Evolutionary conservation across 2,329 filamentous ascomycete species (phyloP).

Genomic region (Ambrosiella beaveri): DNA sequence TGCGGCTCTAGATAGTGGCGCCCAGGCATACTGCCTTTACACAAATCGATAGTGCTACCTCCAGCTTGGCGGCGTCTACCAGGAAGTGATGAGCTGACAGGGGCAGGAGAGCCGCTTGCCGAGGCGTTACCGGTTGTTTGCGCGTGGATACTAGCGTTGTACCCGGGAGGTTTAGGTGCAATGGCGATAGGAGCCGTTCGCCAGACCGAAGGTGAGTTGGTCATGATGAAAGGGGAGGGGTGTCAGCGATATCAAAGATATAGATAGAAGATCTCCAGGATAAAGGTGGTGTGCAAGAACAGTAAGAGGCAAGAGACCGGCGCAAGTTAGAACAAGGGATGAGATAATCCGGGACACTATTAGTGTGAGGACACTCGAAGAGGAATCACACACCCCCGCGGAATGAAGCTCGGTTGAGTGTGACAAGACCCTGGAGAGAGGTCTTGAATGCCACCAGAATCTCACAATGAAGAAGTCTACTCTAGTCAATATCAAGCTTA

Average conservation of each 20-base stretch:
- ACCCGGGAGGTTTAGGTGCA: conserved; percentile 37
- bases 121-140: conserved; percentile 7
- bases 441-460: no score
- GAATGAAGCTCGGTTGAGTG: not conserved
- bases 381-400: conserved; percentile 1
- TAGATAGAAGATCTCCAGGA: not conserved
- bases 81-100: conserved; percentile 10
- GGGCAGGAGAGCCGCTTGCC: not conserved
- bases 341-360: not conserved
- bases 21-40: conserved; percentile 28
- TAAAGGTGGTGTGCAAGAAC: not conserved
- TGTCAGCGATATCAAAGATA: conserved; percentile 13
- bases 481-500: not conserved
- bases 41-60: conserved; percentile 30
- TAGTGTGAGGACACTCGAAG: not conserved
- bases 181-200: conserved; percentile 50
- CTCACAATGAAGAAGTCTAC: no score
- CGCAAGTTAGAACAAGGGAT: not conserved
- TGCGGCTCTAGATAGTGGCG: conserved; percentile 11
- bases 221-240: conserved; percentile 29
- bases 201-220: conserved; percentile 33
- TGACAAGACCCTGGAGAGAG: not conserved
- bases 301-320: not conserved
- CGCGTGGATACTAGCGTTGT: conserved; percentile 24
- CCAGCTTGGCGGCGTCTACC: conserved; percentile 25